phyloP scores from a whole-genome alignment of 2,329 filamentous ascomycete genomes.

The Penicillium sp. region DNA sequence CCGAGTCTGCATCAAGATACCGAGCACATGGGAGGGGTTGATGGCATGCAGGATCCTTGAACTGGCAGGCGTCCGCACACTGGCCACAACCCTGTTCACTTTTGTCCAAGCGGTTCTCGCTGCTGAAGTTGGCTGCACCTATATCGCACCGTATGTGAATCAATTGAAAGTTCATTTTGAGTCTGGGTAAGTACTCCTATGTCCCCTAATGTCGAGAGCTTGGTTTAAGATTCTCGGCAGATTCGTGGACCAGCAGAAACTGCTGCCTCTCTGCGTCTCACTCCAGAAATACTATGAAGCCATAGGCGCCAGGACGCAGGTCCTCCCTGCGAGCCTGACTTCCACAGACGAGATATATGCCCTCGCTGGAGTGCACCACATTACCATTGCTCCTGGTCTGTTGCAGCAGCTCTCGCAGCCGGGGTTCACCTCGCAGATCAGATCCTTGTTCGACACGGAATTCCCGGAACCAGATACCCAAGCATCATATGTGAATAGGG shows the following conservation, averaged over 20 bases:
- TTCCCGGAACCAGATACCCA: conserved; percentile 15
- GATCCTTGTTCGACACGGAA: conserved; percentile 35
- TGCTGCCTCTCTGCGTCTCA: conserved; percentile 55
- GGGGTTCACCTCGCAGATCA: conserved; percentile 39
- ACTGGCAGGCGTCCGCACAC: conserved; percentile 58
- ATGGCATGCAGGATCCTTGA: conserved; percentile 63
- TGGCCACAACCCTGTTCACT: conserved; percentile 68
- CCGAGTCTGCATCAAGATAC: conserved; percentile 67
- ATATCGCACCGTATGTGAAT: conserved; percentile 69
- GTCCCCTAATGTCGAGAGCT: no score
- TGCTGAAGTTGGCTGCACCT: conserved; percentile 61
- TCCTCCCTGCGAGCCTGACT: conserved; percentile 63
- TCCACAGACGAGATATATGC: conserved; percentile 63
- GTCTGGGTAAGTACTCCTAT: conserved; percentile 27
- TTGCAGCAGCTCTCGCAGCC: conserved; percentile 54
- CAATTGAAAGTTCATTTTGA: conserved; percentile 68
- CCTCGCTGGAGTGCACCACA: conserved; percentile 62
- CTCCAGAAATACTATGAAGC: conserved; percentile 59
- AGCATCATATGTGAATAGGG: conserved; percentile 43
- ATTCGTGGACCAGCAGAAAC: conserved; percentile 33
- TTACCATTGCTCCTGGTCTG: conserved; percentile 63
- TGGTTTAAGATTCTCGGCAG: neutral
- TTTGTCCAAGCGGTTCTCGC: conserved; percentile 65
- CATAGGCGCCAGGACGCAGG: conserved; percentile 51
- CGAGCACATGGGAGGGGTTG: conserved; percentile 67